phyloP scores from a whole-genome alignment of 768 basidiomycete genomes.

The Suillus brevipes region DNA sequence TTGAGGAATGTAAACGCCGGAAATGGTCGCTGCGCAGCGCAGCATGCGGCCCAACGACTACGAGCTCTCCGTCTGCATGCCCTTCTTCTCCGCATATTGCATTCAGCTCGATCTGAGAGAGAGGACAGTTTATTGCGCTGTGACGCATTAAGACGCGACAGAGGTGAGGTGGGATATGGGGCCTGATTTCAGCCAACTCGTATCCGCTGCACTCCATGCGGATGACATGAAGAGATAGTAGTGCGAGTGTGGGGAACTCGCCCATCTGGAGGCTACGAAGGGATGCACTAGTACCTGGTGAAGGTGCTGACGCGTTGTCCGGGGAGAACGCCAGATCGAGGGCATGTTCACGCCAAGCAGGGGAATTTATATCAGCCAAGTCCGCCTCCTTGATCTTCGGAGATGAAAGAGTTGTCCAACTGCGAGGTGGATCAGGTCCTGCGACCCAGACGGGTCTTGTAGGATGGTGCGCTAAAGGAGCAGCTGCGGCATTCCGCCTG shows the following conservation, averaged over 20 bases:
- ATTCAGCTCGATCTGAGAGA: slow-evolving; percentile 50
- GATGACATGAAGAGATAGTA: slow-evolving; percentile 58
- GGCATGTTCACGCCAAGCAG: slow-evolving; percentile 53
- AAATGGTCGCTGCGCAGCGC: slow-evolving; percentile 47
- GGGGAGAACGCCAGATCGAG: slow-evolving; percentile 51
- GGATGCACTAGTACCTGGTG: slow-evolving; percentile 3
- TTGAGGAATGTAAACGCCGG: slow-evolving; percentile 11
- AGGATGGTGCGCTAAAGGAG: background rate
- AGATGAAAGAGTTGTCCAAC: slow-evolving; percentile 46
- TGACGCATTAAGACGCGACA: slow-evolving; percentile 59
- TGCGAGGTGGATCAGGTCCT: slow-evolving; percentile 56
- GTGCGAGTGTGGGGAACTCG: slow-evolving; percentile 48
- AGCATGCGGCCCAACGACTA: slow-evolving; percentile 59
- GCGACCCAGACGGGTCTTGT: slow-evolving; percentile 30
- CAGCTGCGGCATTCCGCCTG: slow-evolving; percentile 1
- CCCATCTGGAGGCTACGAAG: slow-evolving; percentile 7
- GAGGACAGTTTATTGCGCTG: slow-evolving; percentile 56
- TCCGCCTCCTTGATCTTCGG: slow-evolving; percentile 5
- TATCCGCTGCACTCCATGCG: slow-evolving; percentile 37
- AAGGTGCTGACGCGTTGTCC: background rate
- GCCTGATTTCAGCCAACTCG: slow-evolving; percentile 50
- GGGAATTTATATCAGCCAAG: slow-evolving; percentile 25
- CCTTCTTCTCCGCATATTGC: slow-evolving; percentile 50
- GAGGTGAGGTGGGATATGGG: slow-evolving; percentile 58
- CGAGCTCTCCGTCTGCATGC: slow-evolving; percentile 62